A percentile compares a stretch with the other conserved stretches of the same genome.
phyloP scores from a whole-genome alignment of 2,329 filamentous ascomycete genomes.

The Xylaria sp. region DNA sequence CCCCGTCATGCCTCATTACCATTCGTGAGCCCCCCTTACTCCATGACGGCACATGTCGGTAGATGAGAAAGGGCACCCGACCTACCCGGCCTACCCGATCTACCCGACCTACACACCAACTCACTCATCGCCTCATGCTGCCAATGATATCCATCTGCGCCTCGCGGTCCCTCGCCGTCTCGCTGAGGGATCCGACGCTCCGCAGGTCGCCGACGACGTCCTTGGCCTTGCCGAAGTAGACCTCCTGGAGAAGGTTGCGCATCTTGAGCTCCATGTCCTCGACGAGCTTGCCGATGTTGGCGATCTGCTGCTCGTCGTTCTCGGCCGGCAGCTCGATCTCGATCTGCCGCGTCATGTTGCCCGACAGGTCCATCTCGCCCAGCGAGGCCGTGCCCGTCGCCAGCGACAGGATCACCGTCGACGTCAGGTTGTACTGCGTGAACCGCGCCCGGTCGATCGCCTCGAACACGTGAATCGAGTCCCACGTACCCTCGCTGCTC shows the following conservation, averaged over 20 bases:
- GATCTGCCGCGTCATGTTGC: constrained; percentile 97
- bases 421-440: constrained; percentile 97
- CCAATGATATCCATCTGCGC: constrained; percentile 90
- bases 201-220: constrained; percentile 96
- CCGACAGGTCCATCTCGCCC: constrained; percentile 90
- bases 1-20: constrained; percentile 2
- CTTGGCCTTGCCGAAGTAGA: constrained; percentile 99
- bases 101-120: background rate
- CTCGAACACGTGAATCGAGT: constrained; percentile 99
- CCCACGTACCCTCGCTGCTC: constrained; percentile 85
- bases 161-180: constrained; percentile 84
- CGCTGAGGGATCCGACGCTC: constrained; percentile 85
- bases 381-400: constrained; percentile 70
- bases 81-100: too few species aligned
- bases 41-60: background rate
- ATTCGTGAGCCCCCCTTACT: background rate
- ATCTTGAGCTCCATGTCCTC: constrained; percentile 99
- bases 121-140: constrained; percentile 54
- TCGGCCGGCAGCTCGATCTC: constrained; percentile 92
- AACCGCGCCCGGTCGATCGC: constrained; percentile 90
- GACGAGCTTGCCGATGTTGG: constrained; percentile 91
- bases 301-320: constrained; percentile 91
- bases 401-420: constrained; percentile 92
- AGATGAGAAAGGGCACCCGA: too few species aligned
- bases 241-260: constrained; percentile 97